phyloP scores from a whole-genome alignment of 768 basidiomycete species.

The Tephrocybe sp. region DNA sequence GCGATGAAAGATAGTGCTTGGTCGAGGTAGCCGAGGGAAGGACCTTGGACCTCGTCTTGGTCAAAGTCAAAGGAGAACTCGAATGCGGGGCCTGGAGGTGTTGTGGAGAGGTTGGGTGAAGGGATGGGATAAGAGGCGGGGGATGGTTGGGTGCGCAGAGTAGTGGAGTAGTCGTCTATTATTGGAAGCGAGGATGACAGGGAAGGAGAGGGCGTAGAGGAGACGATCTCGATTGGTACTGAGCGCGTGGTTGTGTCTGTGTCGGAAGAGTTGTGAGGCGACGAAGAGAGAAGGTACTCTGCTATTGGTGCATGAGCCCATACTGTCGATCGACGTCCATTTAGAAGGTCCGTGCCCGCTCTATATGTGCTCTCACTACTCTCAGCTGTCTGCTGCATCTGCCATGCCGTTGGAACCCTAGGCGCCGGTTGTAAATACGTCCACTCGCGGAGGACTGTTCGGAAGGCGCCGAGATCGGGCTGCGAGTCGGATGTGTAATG shows the following conservation, averaged over 20 bases:
- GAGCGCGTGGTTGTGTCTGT: slow-evolving; percentile 30
- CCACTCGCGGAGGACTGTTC: slow-evolving; percentile 66
- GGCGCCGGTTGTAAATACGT: slow-evolving; percentile 52
- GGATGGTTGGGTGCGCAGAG: not conserved
- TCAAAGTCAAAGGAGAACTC: slow-evolving; percentile 6
- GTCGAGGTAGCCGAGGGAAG: slow-evolving; percentile 73
- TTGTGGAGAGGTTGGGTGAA: no score
- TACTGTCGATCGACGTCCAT: slow-evolving; percentile 52
- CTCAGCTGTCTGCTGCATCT: not conserved
- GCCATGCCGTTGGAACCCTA: slow-evolving; percentile 26
- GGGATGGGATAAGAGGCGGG: not conserved
- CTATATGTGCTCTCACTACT: not conserved
- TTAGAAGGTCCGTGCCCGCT: not conserved
- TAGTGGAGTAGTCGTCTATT: not conserved
- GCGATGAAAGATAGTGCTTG: slow-evolving; percentile 76
- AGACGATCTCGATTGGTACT: slow-evolving; percentile 32
- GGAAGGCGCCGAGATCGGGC: slow-evolving; percentile 75
- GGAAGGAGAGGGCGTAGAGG: not conserved
- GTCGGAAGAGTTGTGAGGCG: slow-evolving; percentile 27
- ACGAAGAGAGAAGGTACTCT: slow-evolving; percentile 43
- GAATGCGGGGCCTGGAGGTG: slow-evolving; percentile 1
- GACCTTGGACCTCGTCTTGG: slow-evolving; percentile 33
- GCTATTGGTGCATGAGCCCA: slow-evolving; percentile 63
- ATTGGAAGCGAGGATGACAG: not conserved
- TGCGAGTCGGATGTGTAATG: slow-evolving; percentile 61